These are phyloP conservation scores for Citrus australasica DNA, from an alignment of 345 rosid species.

Conservation along the genomic window DNA sequence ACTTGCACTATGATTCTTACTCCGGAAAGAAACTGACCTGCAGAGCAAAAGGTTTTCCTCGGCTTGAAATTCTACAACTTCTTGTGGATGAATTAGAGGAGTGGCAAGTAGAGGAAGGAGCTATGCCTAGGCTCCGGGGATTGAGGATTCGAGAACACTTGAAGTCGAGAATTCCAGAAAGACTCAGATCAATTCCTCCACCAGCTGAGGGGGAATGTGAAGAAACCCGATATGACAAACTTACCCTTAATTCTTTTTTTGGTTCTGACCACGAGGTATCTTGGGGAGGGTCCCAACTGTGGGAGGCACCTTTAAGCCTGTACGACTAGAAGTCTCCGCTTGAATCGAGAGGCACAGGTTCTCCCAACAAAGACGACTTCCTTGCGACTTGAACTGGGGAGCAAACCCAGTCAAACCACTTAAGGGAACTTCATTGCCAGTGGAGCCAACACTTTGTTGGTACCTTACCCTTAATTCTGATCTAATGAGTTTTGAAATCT, in stretches of 20 bases:
- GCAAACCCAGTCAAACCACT: too few relatives aligned
- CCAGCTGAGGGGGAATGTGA: not conserved
- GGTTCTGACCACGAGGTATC: too few relatives aligned
- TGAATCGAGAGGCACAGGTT: too few relatives aligned
- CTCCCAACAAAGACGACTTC: too few relatives aligned
- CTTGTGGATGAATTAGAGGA: not conserved
- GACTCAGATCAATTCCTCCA: not conserved
- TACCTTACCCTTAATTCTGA: not conserved
- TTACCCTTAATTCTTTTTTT: not conserved
- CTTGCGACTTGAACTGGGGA: too few relatives aligned
- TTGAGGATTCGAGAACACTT: not conserved
- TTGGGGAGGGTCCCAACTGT: too few relatives aligned
- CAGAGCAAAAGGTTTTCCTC: not conserved
- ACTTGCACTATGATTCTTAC: not conserved
- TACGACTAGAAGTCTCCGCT: too few relatives aligned
- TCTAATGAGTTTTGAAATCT: not conserved
- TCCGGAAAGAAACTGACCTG: not conserved
- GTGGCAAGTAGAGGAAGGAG: not conserved
- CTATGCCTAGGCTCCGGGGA: not conserved
- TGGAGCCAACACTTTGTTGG: too few relatives aligned
- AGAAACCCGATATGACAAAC: not conserved
- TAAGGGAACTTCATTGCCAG: too few relatives aligned
- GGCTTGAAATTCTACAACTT: not conserved
- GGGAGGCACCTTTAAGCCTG: too few relatives aligned
- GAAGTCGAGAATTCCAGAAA: not conserved